Evolutionary conservation across 176 grass and related monocot genomes (phyloP), one percentile per base, ranked within the genome.

Genomic region (Carex pumila): DNA sequence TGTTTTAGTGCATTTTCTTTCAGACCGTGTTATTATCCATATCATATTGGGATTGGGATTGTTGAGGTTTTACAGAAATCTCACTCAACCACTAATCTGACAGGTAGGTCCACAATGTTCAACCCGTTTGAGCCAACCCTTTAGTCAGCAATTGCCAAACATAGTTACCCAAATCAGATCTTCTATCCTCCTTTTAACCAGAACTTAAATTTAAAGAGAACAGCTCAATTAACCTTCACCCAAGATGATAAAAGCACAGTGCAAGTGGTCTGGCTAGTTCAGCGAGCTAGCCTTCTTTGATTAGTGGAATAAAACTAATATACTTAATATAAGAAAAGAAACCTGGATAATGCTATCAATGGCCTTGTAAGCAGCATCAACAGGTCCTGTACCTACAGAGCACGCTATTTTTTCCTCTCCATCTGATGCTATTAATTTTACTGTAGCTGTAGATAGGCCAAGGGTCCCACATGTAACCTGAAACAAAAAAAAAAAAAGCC

Each of bases 321-420:
- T 49, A 21, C 39, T 52, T 50, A 5, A 13, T 25, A 74, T 52
- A 12, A 53, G 45, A 75, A 43, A 53, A 75, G 71, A 68, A 79
- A 98, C 93, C 95, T 98, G 79, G 61, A 93, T 87, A 87, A 98
- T 98, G 85, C 90, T 65, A 59, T 95, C 95, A 84, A 95, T 88
- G 75, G 95, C 95, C 34, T 98, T 98, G 88, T 98, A 98, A 79
- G 95, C 91, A 87, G 95, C 95, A 90, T 98, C 95, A 69, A 98
- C 92, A 54, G 95, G 95, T 69, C 92, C 93, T 25, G 95, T 92
- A 50, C 95, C 95, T 11, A 93, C 59, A 31, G 88, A 91, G 71
- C 93, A 95, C 31, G 86, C 95, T 86, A 93, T 91, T 81, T 89
- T 98, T 76, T 95, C 92, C 71, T 91, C 85, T 81, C 95, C 93